A percentile compares a stretch with the other conserved stretches of the same genome.
phyloP scores from a whole-genome alignment of 2,329 filamentous ascomycete species.

The Trichophyton mentagrophytes region DNA sequence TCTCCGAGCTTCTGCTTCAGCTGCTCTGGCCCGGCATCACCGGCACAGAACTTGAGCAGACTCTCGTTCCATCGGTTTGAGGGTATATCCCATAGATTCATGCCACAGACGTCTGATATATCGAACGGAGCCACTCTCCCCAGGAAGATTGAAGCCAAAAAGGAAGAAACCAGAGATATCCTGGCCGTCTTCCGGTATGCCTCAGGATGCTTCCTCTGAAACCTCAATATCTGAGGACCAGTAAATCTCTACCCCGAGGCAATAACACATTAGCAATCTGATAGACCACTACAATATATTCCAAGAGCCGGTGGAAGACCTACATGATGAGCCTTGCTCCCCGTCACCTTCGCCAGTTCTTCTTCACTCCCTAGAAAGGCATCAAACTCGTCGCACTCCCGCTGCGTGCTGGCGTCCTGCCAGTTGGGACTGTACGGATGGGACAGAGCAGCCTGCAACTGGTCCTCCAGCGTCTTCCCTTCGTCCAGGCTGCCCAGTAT shows the following conservation, averaged over 20 bases:
- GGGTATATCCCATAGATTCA: conserved; percentile 90
- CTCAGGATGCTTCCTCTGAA: conserved; percentile 64
- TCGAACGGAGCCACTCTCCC: conserved; percentile 80
- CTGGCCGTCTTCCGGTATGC: conserved; percentile 69
- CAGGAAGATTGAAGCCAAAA: conserved; percentile 80
- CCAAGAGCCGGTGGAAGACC: conserved; percentile 21
- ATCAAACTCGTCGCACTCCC: conserved; percentile 83
- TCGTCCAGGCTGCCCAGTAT: conserved; percentile 50
- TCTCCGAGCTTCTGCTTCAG: conserved; percentile 68
- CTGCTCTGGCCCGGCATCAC: conserved; percentile 47
- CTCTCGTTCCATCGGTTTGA: conserved; percentile 59
- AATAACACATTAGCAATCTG: neutral
- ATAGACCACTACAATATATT: neutral
- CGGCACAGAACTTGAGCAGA: conserved; percentile 63
- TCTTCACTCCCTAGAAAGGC: conserved; percentile 52
- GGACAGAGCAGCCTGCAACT: conserved; percentile 61
- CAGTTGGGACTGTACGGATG: conserved; percentile 88
- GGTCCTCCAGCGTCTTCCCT: conserved; percentile 52
- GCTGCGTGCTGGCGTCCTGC: conserved; percentile 93
- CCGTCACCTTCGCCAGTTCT: conserved; percentile 64
- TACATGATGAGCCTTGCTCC: conserved; percentile 90
- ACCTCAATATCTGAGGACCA: conserved; percentile 87
- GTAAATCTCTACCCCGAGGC: conserved; percentile 60
- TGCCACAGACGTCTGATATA: conserved; percentile 86
- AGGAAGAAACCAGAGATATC: conserved; percentile 91